Evolutionary conservation across 805 yeast genomes (phyloP), one percentile per base, ranked within the genome.

Genomic region (Teunomyces cretensis): DNA sequence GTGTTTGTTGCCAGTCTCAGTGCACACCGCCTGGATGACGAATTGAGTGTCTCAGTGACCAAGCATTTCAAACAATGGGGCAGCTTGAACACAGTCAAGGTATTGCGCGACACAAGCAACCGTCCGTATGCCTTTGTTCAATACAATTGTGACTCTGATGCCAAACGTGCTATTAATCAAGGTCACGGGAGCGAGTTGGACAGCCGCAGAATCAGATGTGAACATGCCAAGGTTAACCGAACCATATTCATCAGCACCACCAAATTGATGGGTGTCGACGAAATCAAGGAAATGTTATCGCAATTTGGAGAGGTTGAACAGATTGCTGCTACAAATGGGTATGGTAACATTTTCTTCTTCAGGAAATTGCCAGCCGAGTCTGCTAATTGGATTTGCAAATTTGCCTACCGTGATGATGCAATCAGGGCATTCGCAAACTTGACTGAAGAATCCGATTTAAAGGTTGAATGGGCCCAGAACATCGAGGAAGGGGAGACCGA

Each of bases 51-150:
- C 27, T 80, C 92, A 0, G 94, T 89, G 4, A 76, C 83, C 2
- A 67, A 75, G 28, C 89, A 81, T 58, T 88, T 90, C 54, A 65
- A 70, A 47, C 72, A 79, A 47, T 90, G 84, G 82, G 96, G 96
- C 6, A 70, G 75, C 33, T 68, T 88, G 33, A 74, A 82, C 1
- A 68, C 84, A 16, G 95, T 88, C 12, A 90, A 90, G 58, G 96
- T 90, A 2, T 72, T 90, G 47, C 73, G 96, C 43, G 96, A 90
- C 67, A 81, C 86, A 12, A 74, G 81, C 16, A 85, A 86, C 38
- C 47, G 96, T 39, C 97, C 97, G 2, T 90, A 90, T 65, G 96
- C 96, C 0, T 90, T 90, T 74, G 96, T 90, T 38, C 97, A 90
- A 67, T 90, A 86, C 61, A 71, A 80, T 7, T 79, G 70, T 45